A percentile compares a stretch with the other conserved stretches of the same genome.
Conservation (phyloP, 352 stramenopile species). For the Pythium pyrilobum region DNA sequence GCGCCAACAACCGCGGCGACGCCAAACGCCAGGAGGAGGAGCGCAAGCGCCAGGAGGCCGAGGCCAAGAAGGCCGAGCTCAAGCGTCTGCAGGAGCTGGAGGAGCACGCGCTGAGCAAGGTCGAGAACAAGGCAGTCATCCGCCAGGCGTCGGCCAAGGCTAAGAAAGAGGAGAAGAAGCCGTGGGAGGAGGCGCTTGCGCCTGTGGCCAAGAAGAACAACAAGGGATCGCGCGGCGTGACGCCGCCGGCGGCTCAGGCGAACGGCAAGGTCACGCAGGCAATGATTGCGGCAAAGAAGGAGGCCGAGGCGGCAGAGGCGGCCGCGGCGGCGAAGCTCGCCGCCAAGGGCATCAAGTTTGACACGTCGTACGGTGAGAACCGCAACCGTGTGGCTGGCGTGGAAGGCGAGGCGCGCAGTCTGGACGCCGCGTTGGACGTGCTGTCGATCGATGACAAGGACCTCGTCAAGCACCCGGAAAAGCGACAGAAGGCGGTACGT, state of each 20-base stretch:
- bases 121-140: constrained; percentile 58
- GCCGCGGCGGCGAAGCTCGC: constrained; percentile 23
- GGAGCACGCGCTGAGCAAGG: constrained; percentile 40
- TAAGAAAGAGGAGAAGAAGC: constrained; percentile 59
- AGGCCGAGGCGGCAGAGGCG: constrained; percentile 44
- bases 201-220: constrained; percentile 63
- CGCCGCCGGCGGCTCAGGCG: constrained; percentile 16
- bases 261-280: constrained; percentile 48
- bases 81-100: constrained; percentile 65
- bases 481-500: constrained; percentile 56
- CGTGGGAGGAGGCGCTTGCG: constrained; percentile 67
- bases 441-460: constrained; percentile 50
- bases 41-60: constrained; percentile 49
- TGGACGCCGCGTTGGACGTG: constrained; percentile 62
- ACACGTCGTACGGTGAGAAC: constrained; percentile 47
- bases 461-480: constrained; percentile 55
- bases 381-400: constrained; percentile 42
- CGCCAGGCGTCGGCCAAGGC: constrained; percentile 43
- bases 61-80: constrained; percentile 70
- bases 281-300: constrained; percentile 39
- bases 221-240: constrained; percentile 32
- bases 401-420: constrained; percentile 45
- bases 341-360: constrained; percentile 68
- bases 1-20: constrained; percentile 40
- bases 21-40: constrained; percentile 47